These are phyloP conservation scores for cucumber (Cucumis sativus) DNA, from an alignment of 306 rosid species.

Conservation along the genomic window Cucumber_9930_V3 NC_026658.2:5664501-5665000, in stretches of 20 bases:
- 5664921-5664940: not conserved
- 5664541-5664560: not conserved
- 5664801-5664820: conserved; percentile 52
- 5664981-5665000: conserved; percentile 55
- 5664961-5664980: conserved; percentile 49
- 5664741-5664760: conserved; percentile 43
- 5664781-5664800: conserved; percentile 41
- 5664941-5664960: conserved; percentile 30
- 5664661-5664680: not conserved
- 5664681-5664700: not conserved
- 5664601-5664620: not conserved
- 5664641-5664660: not conserved
- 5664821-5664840: conserved; percentile 22
- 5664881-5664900: no score
- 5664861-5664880: no score
- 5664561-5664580: not conserved
- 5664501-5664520: no score
- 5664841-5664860: no score
- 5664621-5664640: not conserved
- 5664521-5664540: not conserved
- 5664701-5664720: not conserved
- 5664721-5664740: not conserved
- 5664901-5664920: no score
- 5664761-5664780: conserved; percentile 50
- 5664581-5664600: not conserved